Evolutionary conservation across 2,329 filamentous ascomycete genomes (phyloP).

Genomic region (Pseudocercospora fuligena): DNA sequence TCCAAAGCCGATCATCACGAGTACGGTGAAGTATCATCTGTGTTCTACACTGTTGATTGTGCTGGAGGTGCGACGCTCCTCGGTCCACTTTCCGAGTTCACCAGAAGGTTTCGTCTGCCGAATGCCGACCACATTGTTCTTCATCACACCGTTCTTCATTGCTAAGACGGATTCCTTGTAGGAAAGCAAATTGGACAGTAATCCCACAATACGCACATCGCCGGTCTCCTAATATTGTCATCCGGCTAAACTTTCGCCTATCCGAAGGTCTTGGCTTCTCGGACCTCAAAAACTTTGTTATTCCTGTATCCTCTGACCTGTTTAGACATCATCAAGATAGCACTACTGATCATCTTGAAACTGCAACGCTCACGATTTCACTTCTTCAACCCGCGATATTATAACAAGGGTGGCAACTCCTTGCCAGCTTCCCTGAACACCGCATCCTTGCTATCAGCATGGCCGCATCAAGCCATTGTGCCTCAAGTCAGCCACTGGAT

Average conservation of each 20-base stretch:
- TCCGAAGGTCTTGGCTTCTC: not conserved
- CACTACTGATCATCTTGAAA: not conserved
- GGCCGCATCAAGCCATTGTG: not conserved
- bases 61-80: not conserved
- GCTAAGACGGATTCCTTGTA: not conserved
- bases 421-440: not conserved
- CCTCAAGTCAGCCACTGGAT: not conserved
- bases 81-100: not conserved
- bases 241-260: not conserved
- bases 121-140: not conserved
- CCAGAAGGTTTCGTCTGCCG: not conserved
- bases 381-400: not conserved
- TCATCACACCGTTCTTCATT: not conserved
- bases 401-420: not conserved
- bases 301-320: not conserved
- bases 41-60: not conserved
- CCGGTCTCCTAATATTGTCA: not conserved
- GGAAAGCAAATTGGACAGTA: not conserved
- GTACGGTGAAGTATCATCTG: too few relatives aligned
- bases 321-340: not conserved
- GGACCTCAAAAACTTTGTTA: not conserved
- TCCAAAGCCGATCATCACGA: too few relatives aligned
- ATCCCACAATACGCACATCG: not conserved
- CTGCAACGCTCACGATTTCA: not conserved
- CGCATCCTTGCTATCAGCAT: not conserved